Evolutionary conservation across 257 asterid species (phyloP), one percentile per base, ranked within the genome.

Genomic region (Ajuga chamaepitys): DNA sequence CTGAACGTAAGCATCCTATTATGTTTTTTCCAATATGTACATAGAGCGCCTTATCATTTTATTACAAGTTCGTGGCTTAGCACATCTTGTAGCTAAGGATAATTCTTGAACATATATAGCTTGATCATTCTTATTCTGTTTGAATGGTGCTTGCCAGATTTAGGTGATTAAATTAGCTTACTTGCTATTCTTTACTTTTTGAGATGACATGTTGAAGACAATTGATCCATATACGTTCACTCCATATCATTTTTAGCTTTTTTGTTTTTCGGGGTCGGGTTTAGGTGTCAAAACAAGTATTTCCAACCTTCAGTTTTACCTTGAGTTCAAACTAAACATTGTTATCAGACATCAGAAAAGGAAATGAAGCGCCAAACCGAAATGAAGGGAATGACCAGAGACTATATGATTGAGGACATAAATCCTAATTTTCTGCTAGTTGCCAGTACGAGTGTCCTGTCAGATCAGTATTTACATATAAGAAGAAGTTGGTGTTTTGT

Each of bases 1-100:
- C 96, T 69, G 96, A 91, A 10, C 90, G 98, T 91, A 85, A 86
- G 98, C 76, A 47, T 70, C 69, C 52, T 41, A 40, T 8, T 70
- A 30, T 17, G n/a, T 0, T 20, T 41, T 34, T 40, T 34, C 21
- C 56, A 4, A 6, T 42, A 26, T n/a, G 6, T 24, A 10, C n/a
- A n/a, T n/a, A n/a, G n/a, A n/a, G n/a, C n/a, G n/a, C n/a, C n/a
- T 30, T 30, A 30, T 8, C 37, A 30, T 8, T 8, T 30, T 30
- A 30, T 30, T 30, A 8, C 37, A 30, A 1, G 37, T 30, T 5
- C 37, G 7, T 30, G 4, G 1, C 7, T 30, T 30, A 2, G 34
- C 2, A 28, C 34, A 28, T 28, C 34, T 28, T 28, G 34, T 30
- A 30, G 2, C 37, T 30, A 1, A 1, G 37, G 37, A 30, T 30